Evolutionary conservation across 805 yeast genomes (phyloP), one percentile per base, ranked within the genome.

Genomic region (Clavispora santaluciae): DNA sequence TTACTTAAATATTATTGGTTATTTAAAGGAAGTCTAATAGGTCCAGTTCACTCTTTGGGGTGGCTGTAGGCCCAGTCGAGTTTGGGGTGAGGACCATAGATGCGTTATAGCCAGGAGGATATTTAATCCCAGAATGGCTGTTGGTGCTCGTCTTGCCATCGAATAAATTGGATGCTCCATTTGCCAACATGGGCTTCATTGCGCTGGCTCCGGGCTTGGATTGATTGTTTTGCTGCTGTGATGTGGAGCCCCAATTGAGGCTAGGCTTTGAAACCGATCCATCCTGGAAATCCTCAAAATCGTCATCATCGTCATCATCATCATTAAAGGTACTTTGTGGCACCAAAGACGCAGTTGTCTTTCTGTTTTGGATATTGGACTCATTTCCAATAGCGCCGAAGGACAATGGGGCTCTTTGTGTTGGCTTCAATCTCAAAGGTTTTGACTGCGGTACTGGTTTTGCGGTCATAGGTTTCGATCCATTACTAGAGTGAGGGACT

Each of bases 51-150:
- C 16, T 21, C 23, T 22, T 33, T 21, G 36, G 29, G 23, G 38
- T 10, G 3, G 38, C 33, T 2, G 24, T 33, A 42, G 38, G 13
- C 17, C 48, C 41, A 6, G 47, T 42, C 30, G 51, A 48, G 33
- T 42, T 49, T 2, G 68, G 67, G 4, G 63, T 54, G 34, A 63
- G 49, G 8, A 60, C 55, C 47, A 56, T 33, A 25, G 48, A 43
- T 5, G 63, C 47, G 34, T 55, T 47, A 40, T 60, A 64, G 2
- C 70, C 70, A 0, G 70, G 70, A 1, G 70, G 70, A 28, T 49
- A 56, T 21, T 36, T 36, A 15, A 25, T 15, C 15, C 17, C 18
- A 2, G 35, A 18, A 17, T n/a, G 30, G n/a, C 21, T 20, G 42
- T 31, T 13, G 26, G 31, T 20, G 44, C 36, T 50, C 6, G 45